Conservation (phyloP, 345 rosid species). For the Gossypium herbaceum region DNA sequence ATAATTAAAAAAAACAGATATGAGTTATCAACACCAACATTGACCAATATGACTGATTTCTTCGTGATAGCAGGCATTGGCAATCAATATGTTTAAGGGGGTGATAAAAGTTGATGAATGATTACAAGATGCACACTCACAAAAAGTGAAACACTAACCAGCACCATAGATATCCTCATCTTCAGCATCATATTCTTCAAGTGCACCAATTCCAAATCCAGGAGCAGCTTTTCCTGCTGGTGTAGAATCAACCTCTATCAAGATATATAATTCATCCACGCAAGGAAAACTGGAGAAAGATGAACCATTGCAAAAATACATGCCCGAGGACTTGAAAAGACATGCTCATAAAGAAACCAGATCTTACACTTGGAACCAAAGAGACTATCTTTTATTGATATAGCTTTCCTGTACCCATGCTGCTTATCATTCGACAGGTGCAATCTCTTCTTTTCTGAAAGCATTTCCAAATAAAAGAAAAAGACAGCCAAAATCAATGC, state of each 20-base stretch:
- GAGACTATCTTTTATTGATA: slow-evolving; percentile 59
- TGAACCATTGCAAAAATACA: background rate
- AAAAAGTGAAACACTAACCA: slow-evolving; percentile 38
- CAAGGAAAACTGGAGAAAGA: slow-evolving; percentile 21
- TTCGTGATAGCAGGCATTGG: background rate
- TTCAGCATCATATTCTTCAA: slow-evolving; percentile 92
- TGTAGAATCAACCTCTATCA: slow-evolving; percentile 24
- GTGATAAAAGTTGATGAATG: background rate
- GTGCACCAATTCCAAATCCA: slow-evolving; percentile 99
- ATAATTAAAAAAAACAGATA: background rate
- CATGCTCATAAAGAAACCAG: slow-evolving; percentile 14
- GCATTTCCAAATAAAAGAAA: slow-evolving; percentile 1
- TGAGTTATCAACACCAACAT: background rate
- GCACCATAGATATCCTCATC: slow-evolving; percentile 87
- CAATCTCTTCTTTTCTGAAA: slow-evolving; percentile 69
- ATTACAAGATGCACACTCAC: background rate
- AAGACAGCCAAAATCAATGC: slow-evolving; percentile 14
- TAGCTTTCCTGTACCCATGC: slow-evolving; percentile 43
- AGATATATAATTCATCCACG: slow-evolving; percentile 11
- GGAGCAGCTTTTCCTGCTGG: slow-evolving; percentile 91
- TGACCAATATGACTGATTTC: background rate
- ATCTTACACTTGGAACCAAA: slow-evolving; percentile 77
- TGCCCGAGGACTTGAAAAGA: slow-evolving; percentile 1
- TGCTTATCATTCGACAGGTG: slow-evolving; percentile 47
- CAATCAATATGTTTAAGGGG: background rate